A percentile compares a stretch with the other conserved stretches of the same genome.
These are phyloP conservation scores for Botrytis paeoniae DNA, from an alignment of 2,329 filamentous ascomycete genomes.

Conservation along the genomic window DNA sequence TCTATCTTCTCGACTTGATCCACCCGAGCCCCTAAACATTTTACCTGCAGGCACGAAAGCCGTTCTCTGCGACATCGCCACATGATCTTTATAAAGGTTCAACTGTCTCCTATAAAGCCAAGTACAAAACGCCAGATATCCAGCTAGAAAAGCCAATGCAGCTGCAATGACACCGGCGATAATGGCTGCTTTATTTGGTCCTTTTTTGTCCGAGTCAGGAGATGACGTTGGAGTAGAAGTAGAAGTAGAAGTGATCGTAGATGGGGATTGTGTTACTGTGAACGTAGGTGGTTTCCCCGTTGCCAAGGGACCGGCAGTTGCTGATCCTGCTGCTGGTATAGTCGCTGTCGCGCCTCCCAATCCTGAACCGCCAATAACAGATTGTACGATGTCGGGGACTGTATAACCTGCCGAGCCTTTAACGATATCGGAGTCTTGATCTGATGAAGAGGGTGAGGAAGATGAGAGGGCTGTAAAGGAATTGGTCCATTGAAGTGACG, in stretches of 20 bases:
- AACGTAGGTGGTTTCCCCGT: slow-evolving; percentile 69
- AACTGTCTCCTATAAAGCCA: slow-evolving; percentile 73
- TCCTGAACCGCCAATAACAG: slow-evolving; percentile 58
- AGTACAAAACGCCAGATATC: slow-evolving; percentile 67
- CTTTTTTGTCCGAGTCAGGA: slow-evolving; percentile 21
- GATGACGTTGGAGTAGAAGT: slow-evolving; percentile 39
- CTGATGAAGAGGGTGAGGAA: slow-evolving; percentile 39
- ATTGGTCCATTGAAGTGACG: slow-evolving; percentile 59
- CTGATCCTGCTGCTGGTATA: slow-evolving; percentile 56
- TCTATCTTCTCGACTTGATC: slow-evolving; percentile 5
- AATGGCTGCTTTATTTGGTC: slow-evolving; percentile 43
- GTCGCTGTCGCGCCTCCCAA: slow-evolving; percentile 65
- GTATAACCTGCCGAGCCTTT: slow-evolving; percentile 61
- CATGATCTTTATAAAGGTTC: slow-evolving; percentile 65
- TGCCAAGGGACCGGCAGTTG: slow-evolving; percentile 66
- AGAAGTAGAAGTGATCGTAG: slow-evolving; percentile 51
- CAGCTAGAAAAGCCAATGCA: slow-evolving; percentile 57
- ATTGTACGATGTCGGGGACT: slow-evolving; percentile 62
- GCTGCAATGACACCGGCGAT: slow-evolving; percentile 59
- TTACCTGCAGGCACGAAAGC: slow-evolving; percentile 36
- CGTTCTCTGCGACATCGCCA: slow-evolving; percentile 61
- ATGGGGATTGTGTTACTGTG: slow-evolving; percentile 56
- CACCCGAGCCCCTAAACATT: background rate
- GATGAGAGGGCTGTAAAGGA: slow-evolving; percentile 56
- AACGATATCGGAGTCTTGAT: slow-evolving; percentile 42